These are phyloP conservation scores for Botrytis fabae DNA, from an alignment of 2,329 filamentous ascomycete genomes.

Conservation along the genomic window DNA sequence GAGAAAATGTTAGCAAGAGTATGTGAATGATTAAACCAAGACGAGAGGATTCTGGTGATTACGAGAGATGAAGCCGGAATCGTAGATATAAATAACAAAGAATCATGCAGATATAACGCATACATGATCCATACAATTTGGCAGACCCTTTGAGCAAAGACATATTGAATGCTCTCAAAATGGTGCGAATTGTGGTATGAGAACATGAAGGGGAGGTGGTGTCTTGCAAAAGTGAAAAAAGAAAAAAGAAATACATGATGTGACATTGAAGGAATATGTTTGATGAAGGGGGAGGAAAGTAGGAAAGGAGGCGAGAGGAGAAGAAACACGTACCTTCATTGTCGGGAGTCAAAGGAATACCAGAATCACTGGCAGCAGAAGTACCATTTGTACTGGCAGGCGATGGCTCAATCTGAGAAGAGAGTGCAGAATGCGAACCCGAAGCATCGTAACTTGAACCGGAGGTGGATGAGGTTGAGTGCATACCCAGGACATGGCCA, in stretches of 20 bases:
- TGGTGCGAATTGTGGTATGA: not conserved
- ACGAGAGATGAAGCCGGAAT: not conserved
- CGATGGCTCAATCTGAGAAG: conserved; percentile 29
- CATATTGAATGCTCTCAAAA: not conserved
- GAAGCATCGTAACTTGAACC: not conserved
- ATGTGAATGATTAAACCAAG: not conserved
- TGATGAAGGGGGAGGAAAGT: not conserved
- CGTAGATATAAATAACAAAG: not conserved
- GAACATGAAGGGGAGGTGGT: not conserved
- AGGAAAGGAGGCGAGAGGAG: not conserved
- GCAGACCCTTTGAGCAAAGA: not conserved
- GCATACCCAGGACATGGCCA: conserved; percentile 8
- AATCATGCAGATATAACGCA: not conserved
- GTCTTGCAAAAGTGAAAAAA: not conserved
- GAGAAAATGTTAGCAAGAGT: conserved; percentile 12
- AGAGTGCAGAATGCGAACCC: conserved; percentile 6
- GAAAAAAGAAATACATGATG: not conserved
- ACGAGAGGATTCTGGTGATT: not conserved
- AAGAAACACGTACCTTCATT: conserved; percentile 29
- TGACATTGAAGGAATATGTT: not conserved
- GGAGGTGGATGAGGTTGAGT: conserved; percentile 8
- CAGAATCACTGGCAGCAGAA: conserved; percentile 31
- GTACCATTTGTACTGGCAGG: conserved; percentile 36
- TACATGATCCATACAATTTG: not conserved
- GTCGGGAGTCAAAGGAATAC: conserved; percentile 28